Conservation (phyloP, 2,329 filamentous ascomycete genomes). For the Penicillium glabrum region DNA sequence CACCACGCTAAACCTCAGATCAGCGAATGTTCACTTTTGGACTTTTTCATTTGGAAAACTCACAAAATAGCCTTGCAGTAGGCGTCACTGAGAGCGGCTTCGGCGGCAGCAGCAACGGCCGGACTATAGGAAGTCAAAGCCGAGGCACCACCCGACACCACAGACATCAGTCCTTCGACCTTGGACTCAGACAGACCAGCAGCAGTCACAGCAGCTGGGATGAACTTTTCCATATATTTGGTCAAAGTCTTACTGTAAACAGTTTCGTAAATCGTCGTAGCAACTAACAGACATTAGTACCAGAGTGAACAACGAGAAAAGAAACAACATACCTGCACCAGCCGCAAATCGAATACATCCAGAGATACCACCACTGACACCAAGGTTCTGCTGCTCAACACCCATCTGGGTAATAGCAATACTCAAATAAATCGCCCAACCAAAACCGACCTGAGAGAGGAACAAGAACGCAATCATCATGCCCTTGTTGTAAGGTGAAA, state of each 20-base stretch:
- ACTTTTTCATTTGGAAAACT: not conserved
- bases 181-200: conserved; percentile 36
- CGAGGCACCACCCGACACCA: conserved; percentile 19
- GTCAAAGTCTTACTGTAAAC: conserved; percentile 41
- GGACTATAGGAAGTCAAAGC: conserved; percentile 20
- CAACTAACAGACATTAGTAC: conserved; percentile 25
- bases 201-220: conserved; percentile 35
- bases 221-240: conserved; percentile 30
- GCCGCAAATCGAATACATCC: conserved; percentile 47
- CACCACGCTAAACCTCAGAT: conserved; percentile 18
- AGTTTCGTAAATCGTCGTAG: conserved; percentile 44
- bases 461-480: conserved; percentile 51
- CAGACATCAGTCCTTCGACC: conserved; percentile 31
- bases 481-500: conserved; percentile 45
- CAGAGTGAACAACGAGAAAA: not conserved
- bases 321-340: conserved; percentile 29
- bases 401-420: conserved; percentile 53
- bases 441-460: conserved; percentile 47
- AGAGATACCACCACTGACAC: conserved; percentile 45
- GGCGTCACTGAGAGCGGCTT: conserved; percentile 18
- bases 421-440: conserved; percentile 49
- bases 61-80: conserved; percentile 29
- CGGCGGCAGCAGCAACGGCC: conserved; percentile 19
- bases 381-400: conserved; percentile 51
- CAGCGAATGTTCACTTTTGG: not conserved